Conservation (phyloP, 2,329 filamentous ascomycete species). For the Pestalotiopsis sp. region DNA sequence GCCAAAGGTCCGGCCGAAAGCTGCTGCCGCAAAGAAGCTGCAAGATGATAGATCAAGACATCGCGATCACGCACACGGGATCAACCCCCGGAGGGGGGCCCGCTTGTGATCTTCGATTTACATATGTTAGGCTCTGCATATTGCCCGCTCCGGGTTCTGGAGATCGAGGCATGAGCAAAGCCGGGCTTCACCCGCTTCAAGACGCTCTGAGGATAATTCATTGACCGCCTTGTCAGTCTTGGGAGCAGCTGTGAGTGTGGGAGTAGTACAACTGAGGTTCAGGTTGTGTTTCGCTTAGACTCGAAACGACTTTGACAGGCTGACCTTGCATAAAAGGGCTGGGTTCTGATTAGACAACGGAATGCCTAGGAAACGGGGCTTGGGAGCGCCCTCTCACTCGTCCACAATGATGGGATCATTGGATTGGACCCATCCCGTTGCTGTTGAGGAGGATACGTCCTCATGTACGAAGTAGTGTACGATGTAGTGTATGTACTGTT, state of each 20-base stretch:
- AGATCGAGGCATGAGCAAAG: background rate
- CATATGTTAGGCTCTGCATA: background rate
- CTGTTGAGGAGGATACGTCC: background rate
- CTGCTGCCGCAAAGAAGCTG: background rate
- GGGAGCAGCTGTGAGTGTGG: background rate
- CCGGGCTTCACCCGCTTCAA: background rate
- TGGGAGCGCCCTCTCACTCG: background rate
- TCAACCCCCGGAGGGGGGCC: background rate
- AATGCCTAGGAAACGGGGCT: background rate
- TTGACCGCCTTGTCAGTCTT: background rate
- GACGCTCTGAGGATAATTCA: background rate
- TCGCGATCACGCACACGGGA: slow-evolving; percentile 2
- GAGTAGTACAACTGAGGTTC: background rate
- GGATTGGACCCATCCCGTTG: background rate
- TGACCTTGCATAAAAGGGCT: background rate
- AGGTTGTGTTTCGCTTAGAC: background rate
- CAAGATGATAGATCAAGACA: slow-evolving; percentile 9
- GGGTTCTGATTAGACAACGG: background rate
- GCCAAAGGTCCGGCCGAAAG: background rate
- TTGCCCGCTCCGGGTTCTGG: background rate
- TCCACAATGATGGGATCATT: background rate
- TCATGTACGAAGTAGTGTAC: background rate
- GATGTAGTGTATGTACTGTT: background rate
- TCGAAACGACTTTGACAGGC: background rate
- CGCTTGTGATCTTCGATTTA: slow-evolving; percentile 1